Percentiles rank a stretch among this genome's conserved stretches.
These are phyloP conservation scores for Cercospora zeae-maydis DNA, from an alignment of 2,329 filamentous ascomycete genomes.

Conservation along the genomic window DNA sequence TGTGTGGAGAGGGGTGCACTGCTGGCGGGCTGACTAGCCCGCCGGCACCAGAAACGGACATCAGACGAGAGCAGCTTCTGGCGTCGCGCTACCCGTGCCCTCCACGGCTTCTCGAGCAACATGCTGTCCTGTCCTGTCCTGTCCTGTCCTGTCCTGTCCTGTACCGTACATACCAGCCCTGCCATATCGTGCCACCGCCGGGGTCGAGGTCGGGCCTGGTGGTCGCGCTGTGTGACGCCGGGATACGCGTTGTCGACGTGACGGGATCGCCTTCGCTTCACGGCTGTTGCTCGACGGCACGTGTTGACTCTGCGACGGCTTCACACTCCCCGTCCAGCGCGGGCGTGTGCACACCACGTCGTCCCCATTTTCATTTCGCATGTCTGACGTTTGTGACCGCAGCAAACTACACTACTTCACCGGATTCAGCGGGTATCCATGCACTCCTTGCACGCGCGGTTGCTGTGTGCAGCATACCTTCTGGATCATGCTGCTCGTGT, in stretches of 20 bases:
- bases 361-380: conserved; percentile 7
- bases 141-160: no score
- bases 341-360: neutral
- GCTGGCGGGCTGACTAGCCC: neutral
- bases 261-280: conserved; percentile 3
- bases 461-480: neutral
- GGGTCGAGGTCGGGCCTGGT: neutral
- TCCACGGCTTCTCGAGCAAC: neutral
- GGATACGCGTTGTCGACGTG: conserved; percentile 9
- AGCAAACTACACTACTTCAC: neutral
- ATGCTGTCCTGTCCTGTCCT: conserved; percentile 5
- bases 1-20: neutral
- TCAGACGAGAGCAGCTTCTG: conserved; percentile 1
- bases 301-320: neutral
- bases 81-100: conserved; percentile 1
- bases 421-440: conserved; percentile 7
- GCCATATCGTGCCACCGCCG: neutral
- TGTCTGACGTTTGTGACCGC: conserved; percentile 1
- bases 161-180: no score
- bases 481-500: conserved; percentile 9
- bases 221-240: neutral
- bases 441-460: neutral
- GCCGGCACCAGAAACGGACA: neutral
- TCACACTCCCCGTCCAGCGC: neutral
- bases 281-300: conserved; percentile 8